These are phyloP conservation scores for Circinella umbellata DNA, from an alignment of 371 early-diverging fungal species.

Conservation along the genomic window DNA sequence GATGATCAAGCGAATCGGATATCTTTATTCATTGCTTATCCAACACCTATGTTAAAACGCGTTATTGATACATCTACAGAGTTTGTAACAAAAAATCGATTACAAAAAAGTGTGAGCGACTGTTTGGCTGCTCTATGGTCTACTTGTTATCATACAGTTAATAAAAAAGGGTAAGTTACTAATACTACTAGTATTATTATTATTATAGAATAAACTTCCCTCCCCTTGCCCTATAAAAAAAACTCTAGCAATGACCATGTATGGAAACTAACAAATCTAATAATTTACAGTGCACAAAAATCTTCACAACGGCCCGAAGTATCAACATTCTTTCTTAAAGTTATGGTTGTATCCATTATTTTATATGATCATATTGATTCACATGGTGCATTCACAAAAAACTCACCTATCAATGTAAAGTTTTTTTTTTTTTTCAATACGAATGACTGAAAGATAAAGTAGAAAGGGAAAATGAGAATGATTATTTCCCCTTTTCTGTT, in stretches of 20 bases:
- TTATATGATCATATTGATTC: slow-evolving; percentile 91
- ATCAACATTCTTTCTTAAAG: slow-evolving; percentile 71
- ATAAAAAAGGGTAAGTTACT: slow-evolving; percentile 36
- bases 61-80: slow-evolving; percentile 80
- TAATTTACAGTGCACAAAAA: no score
- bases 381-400: slow-evolving; percentile 78
- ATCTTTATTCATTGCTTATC: slow-evolving; percentile 94
- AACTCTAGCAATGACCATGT: no score
- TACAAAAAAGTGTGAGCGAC: slow-evolving; percentile 60
- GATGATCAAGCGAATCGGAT: slow-evolving; percentile 92
- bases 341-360: slow-evolving; percentile 88
- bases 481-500: no score
- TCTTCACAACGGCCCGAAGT: slow-evolving; percentile 1
- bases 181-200: no score
- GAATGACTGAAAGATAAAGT: no score
- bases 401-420: slow-evolving; percentile 81
- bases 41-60: slow-evolving; percentile 90
- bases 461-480: no score
- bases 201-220: no score
- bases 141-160: slow-evolving; percentile 72
- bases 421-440: no score
- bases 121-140: slow-evolving; percentile 71
- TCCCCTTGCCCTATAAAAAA: no score
- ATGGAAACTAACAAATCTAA: no score
- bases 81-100: slow-evolving; percentile 50